Evolutionary conservation across 805 yeast genomes (phyloP).

Genomic region (Sugiyamaella lignohabitans): DNA sequence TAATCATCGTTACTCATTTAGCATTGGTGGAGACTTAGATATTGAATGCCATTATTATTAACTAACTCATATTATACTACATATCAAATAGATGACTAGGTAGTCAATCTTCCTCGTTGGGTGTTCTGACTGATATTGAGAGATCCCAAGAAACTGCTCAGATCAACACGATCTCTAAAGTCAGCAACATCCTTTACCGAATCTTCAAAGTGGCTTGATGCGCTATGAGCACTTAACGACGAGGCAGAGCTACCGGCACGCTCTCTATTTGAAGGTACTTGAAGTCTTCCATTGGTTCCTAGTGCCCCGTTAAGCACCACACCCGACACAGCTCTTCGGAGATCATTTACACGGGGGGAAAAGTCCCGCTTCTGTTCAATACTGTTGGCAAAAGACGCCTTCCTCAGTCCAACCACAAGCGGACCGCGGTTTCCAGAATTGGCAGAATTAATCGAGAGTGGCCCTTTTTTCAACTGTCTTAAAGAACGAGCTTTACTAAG

Average conservation of each 20-base stretch:
- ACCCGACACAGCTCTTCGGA: constrained; percentile 19
- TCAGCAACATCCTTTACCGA: background rate
- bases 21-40: too few relatives aligned
- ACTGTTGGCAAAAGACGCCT: background rate
- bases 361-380: constrained; percentile 10
- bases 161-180: constrained; percentile 3
- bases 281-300: background rate
- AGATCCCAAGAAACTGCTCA: constrained; percentile 8
- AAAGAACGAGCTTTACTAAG: constrained; percentile 17
- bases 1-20: too few relatives aligned
- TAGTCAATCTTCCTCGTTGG: constrained; percentile 8
- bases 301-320: background rate
- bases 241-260: constrained; percentile 4
- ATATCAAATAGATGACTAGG: background rate
- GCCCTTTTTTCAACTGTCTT: constrained; percentile 11
- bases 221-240: constrained; percentile 6
- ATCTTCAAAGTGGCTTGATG: constrained; percentile 8
- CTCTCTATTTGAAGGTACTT: background rate
- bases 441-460: constrained; percentile 1
- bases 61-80: background rate
- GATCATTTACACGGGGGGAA: constrained; percentile 19
- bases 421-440: background rate
- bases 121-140: constrained; percentile 3
- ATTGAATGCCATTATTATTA: too few relatives aligned
- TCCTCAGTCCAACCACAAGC: background rate